These are phyloP conservation scores for Mucor velutinosus DNA, from an alignment of 371 early-diverging fungal species.

Conservation along the genomic window DNA sequence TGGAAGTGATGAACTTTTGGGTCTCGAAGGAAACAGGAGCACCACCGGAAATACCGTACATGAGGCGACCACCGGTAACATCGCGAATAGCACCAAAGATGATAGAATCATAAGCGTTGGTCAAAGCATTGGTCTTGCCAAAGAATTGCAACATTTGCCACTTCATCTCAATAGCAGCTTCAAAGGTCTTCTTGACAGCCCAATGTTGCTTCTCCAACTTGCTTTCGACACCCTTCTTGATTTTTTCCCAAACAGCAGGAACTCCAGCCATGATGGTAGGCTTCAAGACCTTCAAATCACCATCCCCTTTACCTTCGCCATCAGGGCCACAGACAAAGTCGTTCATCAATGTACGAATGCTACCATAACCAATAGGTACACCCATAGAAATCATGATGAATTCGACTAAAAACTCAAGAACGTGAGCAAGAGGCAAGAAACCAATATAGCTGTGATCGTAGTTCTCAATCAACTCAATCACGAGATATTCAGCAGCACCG, in stretches of 20 bases:
- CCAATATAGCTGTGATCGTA: slow-evolving; percentile 70
- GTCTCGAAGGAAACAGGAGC: slow-evolving; percentile 89
- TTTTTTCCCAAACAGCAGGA: slow-evolving; percentile 89
- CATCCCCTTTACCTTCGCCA: slow-evolving; percentile 76
- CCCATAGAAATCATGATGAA: slow-evolving; percentile 50
- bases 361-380: slow-evolving; percentile 82
- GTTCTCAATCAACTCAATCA: slow-evolving; percentile 37
- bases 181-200: slow-evolving; percentile 55
- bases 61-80: slow-evolving; percentile 87
- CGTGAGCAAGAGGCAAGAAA: slow-evolving; percentile 93
- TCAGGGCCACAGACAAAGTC: slow-evolving; percentile 68
- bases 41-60: slow-evolving; percentile 87
- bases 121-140: slow-evolving; percentile 63
- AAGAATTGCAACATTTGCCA: slow-evolving; percentile 63
- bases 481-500: slow-evolving; percentile 52
- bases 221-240: slow-evolving; percentile 76
- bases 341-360: slow-evolving; percentile 78
- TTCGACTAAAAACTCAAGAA: slow-evolving; percentile 77
- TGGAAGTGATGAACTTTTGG: slow-evolving; percentile 80
- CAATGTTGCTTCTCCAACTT: slow-evolving; percentile 68
- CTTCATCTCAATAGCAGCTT: slow-evolving; percentile 71
- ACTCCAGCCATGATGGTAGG: slow-evolving; percentile 93
- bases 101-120: slow-evolving; percentile 69
- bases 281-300: slow-evolving; percentile 86
- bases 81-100: slow-evolving; percentile 81